Percentiles rank a stretch among this genome's conserved stretches.
Conservation (phyloP, 441 rosid genomes). For the Gossypium schwendimanii region DNA sequence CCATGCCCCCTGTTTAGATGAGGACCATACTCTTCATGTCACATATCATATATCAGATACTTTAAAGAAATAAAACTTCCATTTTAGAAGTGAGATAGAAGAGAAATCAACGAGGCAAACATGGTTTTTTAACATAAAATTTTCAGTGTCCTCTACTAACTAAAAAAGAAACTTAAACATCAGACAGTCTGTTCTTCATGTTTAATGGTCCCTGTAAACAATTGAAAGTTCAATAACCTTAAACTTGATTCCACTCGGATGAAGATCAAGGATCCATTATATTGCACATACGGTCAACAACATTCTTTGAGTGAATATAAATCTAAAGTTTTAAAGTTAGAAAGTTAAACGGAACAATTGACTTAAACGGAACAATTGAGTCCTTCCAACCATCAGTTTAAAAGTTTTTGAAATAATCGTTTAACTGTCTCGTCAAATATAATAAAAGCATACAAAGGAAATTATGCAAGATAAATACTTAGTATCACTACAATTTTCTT, state of each 20-base stretch:
- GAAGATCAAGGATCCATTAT: not conserved
- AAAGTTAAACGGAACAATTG: not conserved
- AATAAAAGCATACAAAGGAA: not conserved
- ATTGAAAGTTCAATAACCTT: not conserved
- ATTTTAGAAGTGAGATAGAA: not conserved
- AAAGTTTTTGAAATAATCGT: not conserved
- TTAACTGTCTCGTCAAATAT: not conserved
- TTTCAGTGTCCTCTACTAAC: not conserved
- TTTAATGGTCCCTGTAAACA: not conserved
- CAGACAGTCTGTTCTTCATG: not conserved
- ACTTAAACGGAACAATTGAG: too few relatives aligned
- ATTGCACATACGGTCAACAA: too few relatives aligned
- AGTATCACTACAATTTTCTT: not conserved
- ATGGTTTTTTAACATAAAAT: not conserved
- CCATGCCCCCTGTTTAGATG: slow-evolving; percentile 63
- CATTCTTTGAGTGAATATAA: not conserved
- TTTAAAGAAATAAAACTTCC: not conserved
- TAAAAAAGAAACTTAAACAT: not conserved
- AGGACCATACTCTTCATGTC: not conserved
- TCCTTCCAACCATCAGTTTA: not conserved
- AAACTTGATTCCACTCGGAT: not conserved
- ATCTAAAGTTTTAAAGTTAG: not conserved
- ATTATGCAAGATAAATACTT: not conserved
- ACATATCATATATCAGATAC: slow-evolving; percentile 10
- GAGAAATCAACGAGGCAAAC: not conserved